Percentiles rank a stretch among this genome's conserved stretches.
Conservation (phyloP, 441 rosid species). For the Flueggea neowawraea region DNA sequence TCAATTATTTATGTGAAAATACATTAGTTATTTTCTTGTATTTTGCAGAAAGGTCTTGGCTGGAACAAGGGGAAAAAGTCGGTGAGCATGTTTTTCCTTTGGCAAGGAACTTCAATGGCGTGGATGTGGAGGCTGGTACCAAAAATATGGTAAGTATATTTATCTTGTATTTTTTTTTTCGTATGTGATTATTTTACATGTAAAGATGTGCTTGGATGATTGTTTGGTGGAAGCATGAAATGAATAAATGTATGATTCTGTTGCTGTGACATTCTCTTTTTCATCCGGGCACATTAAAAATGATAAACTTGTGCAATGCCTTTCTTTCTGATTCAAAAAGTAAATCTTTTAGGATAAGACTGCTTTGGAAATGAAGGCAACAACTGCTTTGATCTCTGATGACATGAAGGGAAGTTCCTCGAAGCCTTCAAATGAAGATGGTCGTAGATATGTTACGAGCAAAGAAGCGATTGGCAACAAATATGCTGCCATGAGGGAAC, state of each 20-base stretch:
- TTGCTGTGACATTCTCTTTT: background rate
- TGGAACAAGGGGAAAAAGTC: slow-evolving; percentile 79
- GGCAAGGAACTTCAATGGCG: slow-evolving; percentile 78
- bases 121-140: slow-evolving; percentile 65
- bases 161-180: background rate
- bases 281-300: background rate
- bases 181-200: background rate
- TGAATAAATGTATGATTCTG: background rate
- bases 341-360: slow-evolving; percentile 49
- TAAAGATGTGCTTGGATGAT: background rate
- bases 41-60: slow-evolving; percentile 74
- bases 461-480: slow-evolving; percentile 82
- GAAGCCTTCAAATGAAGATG: slow-evolving; percentile 4
- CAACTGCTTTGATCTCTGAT: slow-evolving; percentile 34
- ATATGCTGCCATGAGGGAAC: slow-evolving; percentile 85
- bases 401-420: slow-evolving; percentile 44
- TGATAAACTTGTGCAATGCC: background rate
- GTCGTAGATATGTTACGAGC: slow-evolving; percentile 36
- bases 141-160: slow-evolving; percentile 42
- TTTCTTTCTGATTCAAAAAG: slow-evolving; percentile 11
- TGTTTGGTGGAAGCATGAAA: background rate
- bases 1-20: background rate
- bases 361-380: slow-evolving; percentile 63
- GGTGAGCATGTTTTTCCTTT: slow-evolving; percentile 95
- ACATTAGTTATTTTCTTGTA: background rate